These are phyloP conservation scores for Alternaria sp. DNA, from an alignment of 2,329 filamentous ascomycete genomes.

Conservation along the genomic window DNA sequence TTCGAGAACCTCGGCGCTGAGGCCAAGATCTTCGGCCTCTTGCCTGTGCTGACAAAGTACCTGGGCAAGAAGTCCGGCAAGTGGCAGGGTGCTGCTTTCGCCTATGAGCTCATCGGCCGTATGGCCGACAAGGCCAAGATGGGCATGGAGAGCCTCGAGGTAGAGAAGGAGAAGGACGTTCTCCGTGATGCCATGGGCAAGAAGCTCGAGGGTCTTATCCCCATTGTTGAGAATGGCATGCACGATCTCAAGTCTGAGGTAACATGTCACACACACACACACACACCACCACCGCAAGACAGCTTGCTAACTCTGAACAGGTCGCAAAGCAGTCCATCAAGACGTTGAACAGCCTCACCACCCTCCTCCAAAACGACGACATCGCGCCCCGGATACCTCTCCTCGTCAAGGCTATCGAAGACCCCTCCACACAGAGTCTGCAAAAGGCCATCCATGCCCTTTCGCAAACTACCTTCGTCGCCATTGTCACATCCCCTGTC, in stretches of 20 bases:
- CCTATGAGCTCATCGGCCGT: constrained; percentile 82
- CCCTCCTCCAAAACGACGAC: constrained; percentile 94
- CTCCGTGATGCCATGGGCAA: constrained; percentile 90
- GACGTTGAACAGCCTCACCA: constrained; percentile 90
- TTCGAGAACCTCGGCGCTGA: constrained; percentile 82
- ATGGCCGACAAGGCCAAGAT: constrained; percentile 96
- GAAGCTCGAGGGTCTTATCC: constrained; percentile 85
- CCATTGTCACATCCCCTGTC: constrained; percentile 92
- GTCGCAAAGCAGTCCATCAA: constrained; percentile 84
- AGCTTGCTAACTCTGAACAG: constrained; percentile 36
- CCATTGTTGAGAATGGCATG: constrained; percentile 91
- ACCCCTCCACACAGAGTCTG: constrained; percentile 85
- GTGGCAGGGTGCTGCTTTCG: constrained; percentile 95
- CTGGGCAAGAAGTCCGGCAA: constrained; percentile 86
- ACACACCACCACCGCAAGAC: neutral
- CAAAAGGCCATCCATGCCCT: constrained; percentile 97
- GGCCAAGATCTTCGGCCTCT: constrained; percentile 80
- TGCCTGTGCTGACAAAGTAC: constrained; percentile 79
- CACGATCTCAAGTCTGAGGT: constrained; percentile 89
- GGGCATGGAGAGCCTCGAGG: constrained; percentile 81
- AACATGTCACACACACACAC: constrained; percentile 52
- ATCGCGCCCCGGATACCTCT: constrained; percentile 91
- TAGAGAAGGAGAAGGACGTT: constrained; percentile 86
- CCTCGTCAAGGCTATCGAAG: constrained; percentile 92
- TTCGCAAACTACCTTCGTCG: constrained; percentile 98